Conservation (phyloP, 2,329 filamentous ascomycete species). For the Aspergillus pseudoviridinutans region DNA sequence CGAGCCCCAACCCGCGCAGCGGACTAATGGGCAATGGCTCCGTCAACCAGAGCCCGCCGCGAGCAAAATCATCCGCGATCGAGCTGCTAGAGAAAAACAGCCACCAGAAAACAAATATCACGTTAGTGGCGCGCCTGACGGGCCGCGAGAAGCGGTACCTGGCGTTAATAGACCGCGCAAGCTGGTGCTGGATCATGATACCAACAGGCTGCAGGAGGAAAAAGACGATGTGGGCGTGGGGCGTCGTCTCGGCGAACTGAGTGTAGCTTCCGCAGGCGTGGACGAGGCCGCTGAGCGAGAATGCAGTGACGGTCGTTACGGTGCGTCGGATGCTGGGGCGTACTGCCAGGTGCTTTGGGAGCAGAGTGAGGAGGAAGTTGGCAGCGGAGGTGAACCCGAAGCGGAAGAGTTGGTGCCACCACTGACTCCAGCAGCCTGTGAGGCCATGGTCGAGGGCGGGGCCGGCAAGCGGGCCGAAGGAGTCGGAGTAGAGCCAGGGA, state of each 20-base stretch:
- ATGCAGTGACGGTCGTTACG: constrained; percentile 26
- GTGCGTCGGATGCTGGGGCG: constrained; percentile 16
- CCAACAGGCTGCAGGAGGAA: constrained; percentile 69
- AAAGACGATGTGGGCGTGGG: constrained; percentile 57
- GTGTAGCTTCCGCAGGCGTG: constrained; percentile 70
- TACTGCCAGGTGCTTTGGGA: constrained; percentile 16
- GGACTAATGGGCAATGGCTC: constrained; percentile 77
- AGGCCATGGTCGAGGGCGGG: constrained; percentile 60
- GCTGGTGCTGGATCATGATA: constrained; percentile 55
- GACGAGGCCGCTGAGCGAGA: constrained; percentile 43
- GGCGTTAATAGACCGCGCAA: constrained; percentile 23
- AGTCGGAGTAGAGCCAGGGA: constrained; percentile 59
- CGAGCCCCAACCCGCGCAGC: constrained; percentile 63
- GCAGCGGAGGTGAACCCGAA: constrained; percentile 45
- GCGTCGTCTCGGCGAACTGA: constrained; percentile 56
- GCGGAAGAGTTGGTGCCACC: constrained; percentile 91
- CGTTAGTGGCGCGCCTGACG: constrained; percentile 54
- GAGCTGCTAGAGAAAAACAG: constrained; percentile 61
- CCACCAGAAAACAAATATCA: constrained; percentile 62
- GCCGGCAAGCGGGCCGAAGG: constrained; percentile 49
- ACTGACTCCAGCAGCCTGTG: constrained; percentile 75
- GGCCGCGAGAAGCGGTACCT: constrained; percentile 38
- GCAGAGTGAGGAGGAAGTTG: constrained; percentile 36
- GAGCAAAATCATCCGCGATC: constrained; percentile 72
- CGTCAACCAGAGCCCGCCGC: constrained; percentile 70